These are phyloP conservation scores for Mycena galopus DNA, from an alignment of 768 basidiomycete genomes.

Conservation along the genomic window DNA sequence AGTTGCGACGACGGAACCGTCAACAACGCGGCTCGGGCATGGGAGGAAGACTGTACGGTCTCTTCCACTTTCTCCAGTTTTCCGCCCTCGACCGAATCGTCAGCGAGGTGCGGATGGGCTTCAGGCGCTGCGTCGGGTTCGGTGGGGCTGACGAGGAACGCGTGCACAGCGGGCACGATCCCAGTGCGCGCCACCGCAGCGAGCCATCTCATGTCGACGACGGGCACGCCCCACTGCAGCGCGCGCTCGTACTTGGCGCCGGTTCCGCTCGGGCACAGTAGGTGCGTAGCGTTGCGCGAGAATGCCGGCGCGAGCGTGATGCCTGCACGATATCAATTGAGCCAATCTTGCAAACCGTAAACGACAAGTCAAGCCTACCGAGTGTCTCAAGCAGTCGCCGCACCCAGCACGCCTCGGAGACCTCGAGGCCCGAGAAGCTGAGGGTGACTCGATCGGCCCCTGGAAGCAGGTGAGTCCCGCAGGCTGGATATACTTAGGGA, in stretches of 20 bases:
- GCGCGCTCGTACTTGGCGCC: constrained; percentile 90
- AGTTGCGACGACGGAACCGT: constrained; percentile 59
- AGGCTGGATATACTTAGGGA: neutral
- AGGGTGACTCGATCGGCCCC: constrained; percentile 70
- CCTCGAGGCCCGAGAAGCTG: constrained; percentile 83
- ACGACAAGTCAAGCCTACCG: constrained; percentile 46
- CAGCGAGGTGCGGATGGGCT: constrained; percentile 21
- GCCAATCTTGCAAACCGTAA: neutral
- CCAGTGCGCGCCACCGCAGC: constrained; percentile 68
- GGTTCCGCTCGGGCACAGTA: constrained; percentile 78
- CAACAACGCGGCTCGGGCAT: constrained; percentile 69
- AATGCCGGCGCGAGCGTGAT: constrained; percentile 67
- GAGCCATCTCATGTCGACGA: constrained; percentile 82
- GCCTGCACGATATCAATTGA: constrained; percentile 51
- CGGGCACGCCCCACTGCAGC: constrained; percentile 80
- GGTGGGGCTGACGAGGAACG: constrained; percentile 47
- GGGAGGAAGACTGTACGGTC: neutral
- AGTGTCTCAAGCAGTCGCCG: constrained; percentile 76
- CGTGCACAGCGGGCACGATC: constrained; percentile 52
- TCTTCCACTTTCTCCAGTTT: neutral
- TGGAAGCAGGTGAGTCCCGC: constrained; percentile 38
- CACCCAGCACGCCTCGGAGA: constrained; percentile 76
- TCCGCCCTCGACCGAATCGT: neutral
- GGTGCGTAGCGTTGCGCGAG: constrained; percentile 79
- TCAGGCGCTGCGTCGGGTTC: neutral